Evolutionary conservation across 345 rosid species (phyloP).

Genomic region (Brassica incana): DNA sequence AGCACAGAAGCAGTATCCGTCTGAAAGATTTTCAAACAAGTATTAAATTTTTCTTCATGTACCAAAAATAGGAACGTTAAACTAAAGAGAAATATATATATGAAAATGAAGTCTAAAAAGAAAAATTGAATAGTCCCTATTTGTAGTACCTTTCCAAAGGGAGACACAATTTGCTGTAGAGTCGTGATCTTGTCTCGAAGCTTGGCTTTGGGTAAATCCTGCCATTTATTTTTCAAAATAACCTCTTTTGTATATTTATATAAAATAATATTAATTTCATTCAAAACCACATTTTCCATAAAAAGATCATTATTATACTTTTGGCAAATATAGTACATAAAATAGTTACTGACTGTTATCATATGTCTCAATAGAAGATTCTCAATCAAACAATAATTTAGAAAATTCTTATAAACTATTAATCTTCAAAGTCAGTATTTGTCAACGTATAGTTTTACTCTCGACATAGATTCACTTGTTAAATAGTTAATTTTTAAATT

Average conservation of each 20-base stretch:
- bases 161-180: conserved; percentile 96
- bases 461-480: background rate
- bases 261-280: background rate
- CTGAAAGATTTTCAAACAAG: conserved; percentile 44
- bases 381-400: background rate
- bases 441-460: background rate
- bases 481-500: background rate
- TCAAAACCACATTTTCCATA: background rate
- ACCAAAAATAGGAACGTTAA: background rate
- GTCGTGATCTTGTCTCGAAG: conserved; percentile 79
- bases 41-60: background rate
- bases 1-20: conserved; percentile 93
- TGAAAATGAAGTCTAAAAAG: background rate
- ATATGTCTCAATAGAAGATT: background rate
- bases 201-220: conserved; percentile 83
- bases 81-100: background rate
- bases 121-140: background rate
- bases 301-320: background rate
- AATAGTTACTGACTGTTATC: background rate
- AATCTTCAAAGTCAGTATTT: background rate
- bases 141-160: conserved; percentile 82
- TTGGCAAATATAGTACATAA: background rate
- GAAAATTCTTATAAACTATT: background rate
- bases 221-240: conserved; percentile 4
- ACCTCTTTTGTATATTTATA: background rate